Evolutionary conservation across 768 basidiomycete species (phyloP), one percentile per base, ranked within the genome.

Genomic region (Mrakia blollopis): DNA sequence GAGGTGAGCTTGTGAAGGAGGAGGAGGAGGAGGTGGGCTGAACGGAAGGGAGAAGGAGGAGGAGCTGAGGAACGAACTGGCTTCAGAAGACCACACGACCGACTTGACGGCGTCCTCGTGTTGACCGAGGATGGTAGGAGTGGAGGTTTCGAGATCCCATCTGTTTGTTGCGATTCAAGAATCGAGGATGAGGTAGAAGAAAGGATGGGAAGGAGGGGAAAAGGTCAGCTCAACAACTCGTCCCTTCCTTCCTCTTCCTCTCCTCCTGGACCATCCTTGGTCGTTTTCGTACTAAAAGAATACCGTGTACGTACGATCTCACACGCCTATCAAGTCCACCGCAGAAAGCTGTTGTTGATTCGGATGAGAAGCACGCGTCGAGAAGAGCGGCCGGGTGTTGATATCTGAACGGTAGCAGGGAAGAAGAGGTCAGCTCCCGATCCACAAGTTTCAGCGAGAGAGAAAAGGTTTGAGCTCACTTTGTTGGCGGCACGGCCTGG

Each of bases 301-400:
- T 23, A 10, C 35, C 6, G 62, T 37, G 39, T 68, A 87, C 90
- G 79, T 78, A 96, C 94, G 91, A 89, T 83, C 92, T 85, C 3
- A 97, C 89, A 30, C 90, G 88, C 13, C 91, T 90, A 80, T 94
- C 94, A 30, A 97, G 85, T 0, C 94, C 94, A 6, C 93, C 96
- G 75, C 91, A 94, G 81, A 89, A 98, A 0, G 87, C 94, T 75
- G 88, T 88, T 10, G 84, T 84, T 0, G 85, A 87, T 77, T 92
- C 90, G 1, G 85, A 87, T 25, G 81, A 81, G 83, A 93, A 98
- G 73, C 89, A 86, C 79, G 91, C 91, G 2, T 91, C 88, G n/a
- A 98, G 86, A 14, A 98, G 52, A 35, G 71, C 71, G 5, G 71
- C 71, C n/a, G 71, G 71, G 54, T 72, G 71, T 32, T 57, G 28